Base-by-base conservation (phyloP, 1,284 basidiomycete species). In the Leccinum fallax region DNA sequence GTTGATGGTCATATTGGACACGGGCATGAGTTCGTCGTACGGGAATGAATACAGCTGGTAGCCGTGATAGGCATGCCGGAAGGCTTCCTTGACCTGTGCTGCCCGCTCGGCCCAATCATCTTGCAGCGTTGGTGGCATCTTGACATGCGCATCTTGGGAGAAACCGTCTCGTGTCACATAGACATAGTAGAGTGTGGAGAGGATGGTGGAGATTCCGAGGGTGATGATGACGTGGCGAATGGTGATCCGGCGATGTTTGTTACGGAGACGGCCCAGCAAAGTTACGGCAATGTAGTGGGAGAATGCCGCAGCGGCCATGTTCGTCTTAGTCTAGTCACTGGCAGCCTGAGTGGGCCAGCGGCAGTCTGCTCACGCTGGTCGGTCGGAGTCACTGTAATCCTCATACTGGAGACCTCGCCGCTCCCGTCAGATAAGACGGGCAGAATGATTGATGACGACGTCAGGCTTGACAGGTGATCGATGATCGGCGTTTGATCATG, bases 61-160 rank as follows among this genome's bases (percentile, higher is more conserved):
- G 0, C 83, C 85, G 53, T 72, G 71, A 65, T 89, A 90, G 2
- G 87, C 86, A 71, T 89, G 84, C 11, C 77, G 62, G 68, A 89
- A 90, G 0, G 88, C 86, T 34, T 79, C 63, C 70, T 82, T 87
- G 48, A 90, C 86, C 57, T 79, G 74, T 13, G 78, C 74, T 2
- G 89, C 86, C n/a, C 86, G 78, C 10, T 74, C 69, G 9, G 77
- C 69, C 87, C 88, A 90, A 21, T 46, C 69, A 32, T 72, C 69
- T 32, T 72, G 63, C 2, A 66, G 67, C 2, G 67, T 62, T 34
- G 65, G 69, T 6, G 61, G 34, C 2, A 59, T 71, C 69, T 55
- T 76, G 63, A 59, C 63, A 49, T 26, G 53, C 21, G 62, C 5
- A 26, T 61, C 58, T 40, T 60, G 16, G 15, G 63, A 36, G 48